Conservation (phyloP, 345 rosid species). For the Noccaea bulbosa region DNA sequence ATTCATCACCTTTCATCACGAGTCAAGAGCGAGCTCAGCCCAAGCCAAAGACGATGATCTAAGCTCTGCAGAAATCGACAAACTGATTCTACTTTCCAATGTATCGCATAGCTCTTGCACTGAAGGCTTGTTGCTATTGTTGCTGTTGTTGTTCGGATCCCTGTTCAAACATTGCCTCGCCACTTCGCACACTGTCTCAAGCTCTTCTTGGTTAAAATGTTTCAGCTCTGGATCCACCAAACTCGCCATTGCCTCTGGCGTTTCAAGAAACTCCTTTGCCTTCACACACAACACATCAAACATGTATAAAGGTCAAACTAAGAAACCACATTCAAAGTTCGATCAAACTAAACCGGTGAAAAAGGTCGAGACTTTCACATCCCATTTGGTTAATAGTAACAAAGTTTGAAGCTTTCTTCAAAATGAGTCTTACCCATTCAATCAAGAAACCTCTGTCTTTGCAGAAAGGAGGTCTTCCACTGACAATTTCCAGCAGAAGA, state of each 20-base stretch:
- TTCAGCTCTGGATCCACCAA: constrained; percentile 91
- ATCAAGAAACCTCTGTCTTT: constrained; percentile 87
- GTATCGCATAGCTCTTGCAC: constrained; percentile 66
- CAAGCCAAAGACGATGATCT: constrained; percentile 91
- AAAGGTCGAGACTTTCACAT: constrained; percentile 12
- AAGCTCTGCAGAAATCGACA: constrained; percentile 70
- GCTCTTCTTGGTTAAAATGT: constrained; percentile 74
- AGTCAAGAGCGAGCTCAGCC: constrained; percentile 92
- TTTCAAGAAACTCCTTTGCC: constrained; percentile 88
- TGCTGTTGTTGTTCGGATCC: constrained; percentile 47
- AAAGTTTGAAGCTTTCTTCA: constrained; percentile 11
- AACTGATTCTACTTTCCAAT: constrained; percentile 74
- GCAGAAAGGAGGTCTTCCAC: constrained; percentile 89
- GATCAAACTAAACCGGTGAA: constrained; percentile 6
- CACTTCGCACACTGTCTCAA: constrained; percentile 76
- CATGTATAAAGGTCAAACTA: not conserved
- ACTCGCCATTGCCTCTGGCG: constrained; percentile 73
- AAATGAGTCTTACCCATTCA: constrained; percentile 69
- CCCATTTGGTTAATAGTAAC: constrained; percentile 6
- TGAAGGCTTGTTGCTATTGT: constrained; percentile 49
- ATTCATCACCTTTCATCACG: constrained; percentile 48
- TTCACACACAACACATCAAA: constrained; percentile 40
- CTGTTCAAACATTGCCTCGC: constrained; percentile 68
- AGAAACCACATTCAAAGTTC: not conserved
- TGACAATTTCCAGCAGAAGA: constrained; percentile 81